Evolutionary conservation across 169 alveolate species (phyloP).

Genomic region (Babesia bigemina): DNA sequence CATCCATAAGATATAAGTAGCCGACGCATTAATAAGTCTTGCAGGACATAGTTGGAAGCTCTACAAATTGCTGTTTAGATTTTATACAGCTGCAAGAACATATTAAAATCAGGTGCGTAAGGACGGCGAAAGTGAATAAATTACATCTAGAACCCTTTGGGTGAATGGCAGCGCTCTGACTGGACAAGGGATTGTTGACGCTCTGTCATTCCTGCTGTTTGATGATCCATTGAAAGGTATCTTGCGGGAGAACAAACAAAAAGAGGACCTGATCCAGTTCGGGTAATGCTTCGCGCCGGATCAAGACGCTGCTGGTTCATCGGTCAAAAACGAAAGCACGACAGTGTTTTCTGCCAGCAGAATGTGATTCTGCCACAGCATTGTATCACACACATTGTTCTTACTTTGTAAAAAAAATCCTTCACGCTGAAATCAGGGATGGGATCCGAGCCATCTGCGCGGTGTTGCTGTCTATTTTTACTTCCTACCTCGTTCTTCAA

Average conservation of each 20-base stretch:
- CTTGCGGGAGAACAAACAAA: neutral
- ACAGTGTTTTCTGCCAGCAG: slow-evolving; percentile 57
- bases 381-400: neutral
- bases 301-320: neutral
- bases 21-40: neutral
- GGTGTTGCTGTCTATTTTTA: neutral
- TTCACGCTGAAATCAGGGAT: slow-evolving; percentile 25
- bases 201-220: slow-evolving; percentile 42
- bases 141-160: slow-evolving; percentile 24
- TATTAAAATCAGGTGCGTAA: slow-evolving; percentile 38
- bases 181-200: slow-evolving; percentile 51
- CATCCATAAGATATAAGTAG: too few relatives aligned
- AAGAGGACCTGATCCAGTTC: slow-evolving; percentile 28
- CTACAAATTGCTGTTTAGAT: neutral
- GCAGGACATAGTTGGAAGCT: slow-evolving; percentile 25
- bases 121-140: neutral
- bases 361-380: slow-evolving; percentile 40
- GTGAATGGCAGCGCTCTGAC: slow-evolving; percentile 64
- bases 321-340: slow-evolving; percentile 54
- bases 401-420: slow-evolving; percentile 61
- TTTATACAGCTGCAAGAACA: slow-evolving; percentile 31
- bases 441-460: slow-evolving; percentile 34
- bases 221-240: slow-evolving; percentile 2
- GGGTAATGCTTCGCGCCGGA: neutral
- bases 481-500: slow-evolving; percentile 23